Conservation (phyloP, 163 green algal species). For the Volvox carteri region DNA sequence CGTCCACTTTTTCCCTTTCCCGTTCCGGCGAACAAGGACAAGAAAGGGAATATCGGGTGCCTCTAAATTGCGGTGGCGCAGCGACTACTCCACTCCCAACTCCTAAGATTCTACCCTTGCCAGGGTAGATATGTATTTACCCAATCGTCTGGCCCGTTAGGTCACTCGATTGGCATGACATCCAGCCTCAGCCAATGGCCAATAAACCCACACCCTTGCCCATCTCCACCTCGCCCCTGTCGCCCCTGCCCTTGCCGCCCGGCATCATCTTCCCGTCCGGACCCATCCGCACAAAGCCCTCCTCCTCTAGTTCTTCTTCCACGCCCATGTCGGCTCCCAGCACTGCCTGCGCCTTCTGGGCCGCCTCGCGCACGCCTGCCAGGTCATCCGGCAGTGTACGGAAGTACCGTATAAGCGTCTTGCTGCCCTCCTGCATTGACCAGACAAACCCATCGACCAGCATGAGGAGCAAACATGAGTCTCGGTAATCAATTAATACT, state of each 20-base stretch:
- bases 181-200: constrained; percentile 45
- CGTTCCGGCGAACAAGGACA: no score
- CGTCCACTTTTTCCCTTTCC: no score
- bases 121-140: no score
- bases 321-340: constrained; percentile 55
- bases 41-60: no score
- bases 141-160: no score
- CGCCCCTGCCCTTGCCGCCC: neutral
- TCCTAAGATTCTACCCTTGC: no score
- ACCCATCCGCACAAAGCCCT: constrained; percentile 39
- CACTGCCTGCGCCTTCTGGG: constrained; percentile 31
- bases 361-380: constrained; percentile 46
- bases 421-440: constrained; percentile 61
- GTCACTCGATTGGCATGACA: neutral
- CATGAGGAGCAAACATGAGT: no score
- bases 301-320: constrained; percentile 54
- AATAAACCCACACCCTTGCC: constrained; percentile 38
- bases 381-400: constrained; percentile 64
- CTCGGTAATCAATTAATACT: no score
- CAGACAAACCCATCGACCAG: neutral
- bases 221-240: neutral
- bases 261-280: constrained; percentile 9
- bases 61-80: no score
- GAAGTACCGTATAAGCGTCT: constrained; percentile 69
- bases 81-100: no score